These are phyloP conservation scores for Eimeria acervulina DNA, from an alignment of 169 alveolate genomes.

Conservation along the genomic window DNA sequence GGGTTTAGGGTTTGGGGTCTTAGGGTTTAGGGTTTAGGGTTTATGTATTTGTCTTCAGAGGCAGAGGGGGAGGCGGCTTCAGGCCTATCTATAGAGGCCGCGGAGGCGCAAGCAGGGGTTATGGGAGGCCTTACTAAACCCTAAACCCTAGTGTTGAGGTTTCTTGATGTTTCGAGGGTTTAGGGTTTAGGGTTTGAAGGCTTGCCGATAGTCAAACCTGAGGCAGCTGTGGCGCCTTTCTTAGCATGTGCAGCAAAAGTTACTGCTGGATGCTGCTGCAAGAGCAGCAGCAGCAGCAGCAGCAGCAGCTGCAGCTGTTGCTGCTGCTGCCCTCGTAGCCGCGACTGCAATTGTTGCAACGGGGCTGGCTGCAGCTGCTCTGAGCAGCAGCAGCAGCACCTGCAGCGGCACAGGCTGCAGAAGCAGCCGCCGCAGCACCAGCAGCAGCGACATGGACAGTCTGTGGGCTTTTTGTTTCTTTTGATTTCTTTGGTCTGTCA, in stretches of 20 bases:
- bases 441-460: not conserved
- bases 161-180: not conserved
- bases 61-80: slow-evolving; percentile 51
- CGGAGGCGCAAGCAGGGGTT: slow-evolving; percentile 44
- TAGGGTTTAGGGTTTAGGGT: not conserved
- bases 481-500: not conserved
- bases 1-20: not conserved
- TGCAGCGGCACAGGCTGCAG: not conserved
- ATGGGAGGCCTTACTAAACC: slow-evolving; percentile 47
- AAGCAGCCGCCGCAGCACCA: not conserved
- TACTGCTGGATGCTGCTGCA: slow-evolving; percentile 36
- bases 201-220: not conserved
- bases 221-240: not conserved
- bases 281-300: slow-evolving; percentile 1
- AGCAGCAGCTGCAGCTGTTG: slow-evolving; percentile 22
- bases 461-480: slow-evolving; percentile 1
- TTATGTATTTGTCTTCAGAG: not conserved
- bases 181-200: slow-evolving; percentile 29
- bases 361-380: not conserved
- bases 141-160: not conserved
- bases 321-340: not conserved
- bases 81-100: slow-evolving; percentile 34
- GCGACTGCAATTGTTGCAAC: not conserved
- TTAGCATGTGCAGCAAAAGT: not conserved
- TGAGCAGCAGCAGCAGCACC: slow-evolving; percentile 33